phyloP scores from a whole-genome alignment of 306 rosid genomes.

The Myrica gale region DNA sequence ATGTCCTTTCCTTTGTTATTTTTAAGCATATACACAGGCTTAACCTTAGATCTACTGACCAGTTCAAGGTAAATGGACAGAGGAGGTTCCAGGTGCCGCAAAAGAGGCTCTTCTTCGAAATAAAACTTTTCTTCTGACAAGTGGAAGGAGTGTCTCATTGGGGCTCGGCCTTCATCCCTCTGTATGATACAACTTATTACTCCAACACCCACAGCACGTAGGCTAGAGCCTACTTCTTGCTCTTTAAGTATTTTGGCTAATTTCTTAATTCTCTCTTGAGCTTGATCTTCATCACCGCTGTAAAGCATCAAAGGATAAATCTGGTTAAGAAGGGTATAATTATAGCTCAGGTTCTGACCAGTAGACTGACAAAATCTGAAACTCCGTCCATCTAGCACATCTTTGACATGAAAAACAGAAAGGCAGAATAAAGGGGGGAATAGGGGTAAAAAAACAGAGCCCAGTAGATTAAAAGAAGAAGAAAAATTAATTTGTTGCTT shows the following conservation, averaged over 20 bases:
- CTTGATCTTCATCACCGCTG: conserved; percentile 99
- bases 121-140: conserved; percentile 76
- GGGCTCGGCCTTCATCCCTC: conserved; percentile 98
- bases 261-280: conserved; percentile 90
- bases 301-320: conserved; percentile 34
- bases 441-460: background rate
- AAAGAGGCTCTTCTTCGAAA: conserved; percentile 81
- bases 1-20: conserved; percentile 21
- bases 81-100: conserved; percentile 98
- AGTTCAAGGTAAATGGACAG: conserved; percentile 95
- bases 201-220: conserved; percentile 73
- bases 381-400: conserved; percentile 15
- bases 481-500: background rate
- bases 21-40: conserved; percentile 16
- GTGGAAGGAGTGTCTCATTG: conserved; percentile 99
- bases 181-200: conserved; percentile 93
- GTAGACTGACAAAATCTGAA: conserved; percentile 17
- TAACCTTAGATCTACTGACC: conserved; percentile 55
- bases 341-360: conserved; percentile 13
- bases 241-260: conserved; percentile 89
- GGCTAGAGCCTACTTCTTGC: conserved; percentile 66
- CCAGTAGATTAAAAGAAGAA: background rate
- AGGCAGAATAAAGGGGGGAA: background rate
- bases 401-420: conserved; percentile 3
- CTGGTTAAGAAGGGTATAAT: conserved; percentile 32